Base-by-base conservation (phyloP, 768 basidiomycete genomes). In the Kwoniella heveanensis region DNA sequence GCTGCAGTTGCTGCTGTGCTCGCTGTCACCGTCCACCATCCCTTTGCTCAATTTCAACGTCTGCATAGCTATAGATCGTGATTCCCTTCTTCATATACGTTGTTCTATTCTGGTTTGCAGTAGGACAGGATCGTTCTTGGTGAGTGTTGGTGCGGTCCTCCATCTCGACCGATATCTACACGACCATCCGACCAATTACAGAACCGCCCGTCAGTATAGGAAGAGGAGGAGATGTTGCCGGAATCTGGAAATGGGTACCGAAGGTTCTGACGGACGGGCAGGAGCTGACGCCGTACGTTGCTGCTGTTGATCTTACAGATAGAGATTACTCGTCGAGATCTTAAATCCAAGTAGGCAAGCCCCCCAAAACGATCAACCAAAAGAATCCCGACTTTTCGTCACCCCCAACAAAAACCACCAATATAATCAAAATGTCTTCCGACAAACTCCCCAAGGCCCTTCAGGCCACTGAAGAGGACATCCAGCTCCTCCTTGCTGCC, bases 391-490 rank as follows among this genome's bases (percentile, higher is more conserved):
- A 54, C 27, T 46, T 32, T 37, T 48, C 22, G 21, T 25, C 26
- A 56, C 25, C 37, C 37, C 64, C 37, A 48, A 56, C 25, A 17
- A 60, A 65, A 60, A 39, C 48, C 52, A 60, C 32, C 59, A 46
- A 61, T 44, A 26, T 37, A 54, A 49, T 30, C 63, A 73, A 57
- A 57, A 79, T 78, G 77, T 75, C 77, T 47, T 54, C 71, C 68
- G 75, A 62, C 65, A 96, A 96, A 87, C 86, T 97, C 73, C 95
- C 95, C 75, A 89, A 92, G 77, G 86, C 90, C 73, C 87, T 99
- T 77, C 88, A 88, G 79, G 91, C 93, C 49, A 94, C 92, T 59
- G 94, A 98, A 82, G 94, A 97, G 84, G 95, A 98, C 82, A 94
- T 97, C 74, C 90, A 91, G 82, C 87, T 92, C 72, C 86, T 98